Conservation (phyloP, 2,329 filamentous ascomycete species). For the Curvularia verruculosa region DNA sequence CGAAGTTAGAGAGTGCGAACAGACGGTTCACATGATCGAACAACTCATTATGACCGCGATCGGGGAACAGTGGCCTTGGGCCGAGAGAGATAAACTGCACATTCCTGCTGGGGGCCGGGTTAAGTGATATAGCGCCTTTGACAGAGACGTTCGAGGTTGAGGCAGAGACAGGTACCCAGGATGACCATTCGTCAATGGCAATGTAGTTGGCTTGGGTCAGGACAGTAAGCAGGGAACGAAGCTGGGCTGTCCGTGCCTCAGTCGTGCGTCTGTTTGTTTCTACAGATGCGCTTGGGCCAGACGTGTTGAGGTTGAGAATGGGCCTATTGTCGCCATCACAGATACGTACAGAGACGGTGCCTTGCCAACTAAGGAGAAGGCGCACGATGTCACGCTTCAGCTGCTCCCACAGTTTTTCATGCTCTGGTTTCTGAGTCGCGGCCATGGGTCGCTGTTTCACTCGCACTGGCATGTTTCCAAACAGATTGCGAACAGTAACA, state of each 20-base stretch:
- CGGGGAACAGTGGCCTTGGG: conserved; percentile 66
- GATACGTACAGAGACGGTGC: conserved; percentile 62
- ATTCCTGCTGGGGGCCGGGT: conserved; percentile 72
- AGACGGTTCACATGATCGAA: conserved; percentile 79
- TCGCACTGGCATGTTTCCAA: conserved; percentile 88
- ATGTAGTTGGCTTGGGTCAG: conserved; percentile 71
- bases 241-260: conserved; percentile 25
- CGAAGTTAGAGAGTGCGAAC: conserved; percentile 80
- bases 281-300: neutral
- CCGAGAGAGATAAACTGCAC: conserved; percentile 84
- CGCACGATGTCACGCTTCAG: conserved; percentile 66
- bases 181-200: conserved; percentile 56
- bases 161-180: conserved; percentile 76
- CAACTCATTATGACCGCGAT: conserved; percentile 66
- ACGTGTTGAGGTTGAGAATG: conserved; percentile 42
- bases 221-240: conserved; percentile 48
- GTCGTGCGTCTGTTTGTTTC: neutral
- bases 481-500: conserved; percentile 78
- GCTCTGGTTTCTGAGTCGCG: conserved; percentile 58
- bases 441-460: conserved; percentile 74
- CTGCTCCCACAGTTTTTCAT: conserved; percentile 68
- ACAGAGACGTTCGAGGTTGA: conserved; percentile 67
- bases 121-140: conserved; percentile 72
- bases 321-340: conserved; percentile 57
- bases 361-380: conserved; percentile 73